Evolutionary conservation across 192 early-diverging fungal genomes (phyloP).

Genomic region (Coemansia nantahalensis): DNA sequence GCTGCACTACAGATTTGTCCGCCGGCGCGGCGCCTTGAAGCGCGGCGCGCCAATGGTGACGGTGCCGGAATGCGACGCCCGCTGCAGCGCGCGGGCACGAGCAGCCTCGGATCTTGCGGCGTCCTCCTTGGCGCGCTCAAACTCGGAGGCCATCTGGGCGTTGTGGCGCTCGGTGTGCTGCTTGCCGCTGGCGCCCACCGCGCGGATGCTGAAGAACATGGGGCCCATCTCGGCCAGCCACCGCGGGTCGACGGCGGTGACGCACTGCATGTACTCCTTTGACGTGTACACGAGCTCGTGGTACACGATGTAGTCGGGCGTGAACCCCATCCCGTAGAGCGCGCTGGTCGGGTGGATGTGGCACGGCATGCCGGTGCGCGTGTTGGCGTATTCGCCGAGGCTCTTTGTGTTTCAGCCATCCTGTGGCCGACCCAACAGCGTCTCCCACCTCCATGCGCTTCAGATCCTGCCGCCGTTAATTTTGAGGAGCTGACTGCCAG

Average conservation of each 20-base stretch:
- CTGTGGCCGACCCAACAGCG: too few relatives aligned
- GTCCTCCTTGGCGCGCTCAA: conserved; percentile 16
- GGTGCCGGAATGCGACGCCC: conserved; percentile 19
- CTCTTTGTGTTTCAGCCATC: too few relatives aligned
- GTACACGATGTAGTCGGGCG: conserved; percentile 97
- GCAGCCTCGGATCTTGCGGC: conserved; percentile 11
- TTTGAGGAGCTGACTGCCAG: too few relatives aligned
- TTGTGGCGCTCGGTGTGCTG: conserved; percentile 30
- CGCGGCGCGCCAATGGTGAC: conserved; percentile 31
- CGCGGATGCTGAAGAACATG: conserved; percentile 85
- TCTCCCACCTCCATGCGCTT: too few relatives aligned
- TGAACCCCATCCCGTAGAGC: conserved; percentile 75
- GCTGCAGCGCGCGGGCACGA: background rate
- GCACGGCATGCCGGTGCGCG: conserved; percentile 93
- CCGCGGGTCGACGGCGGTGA: too few relatives aligned
- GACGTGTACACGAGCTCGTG: conserved; percentile 95
- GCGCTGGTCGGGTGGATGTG: conserved; percentile 96
- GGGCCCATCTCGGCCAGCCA: conserved; percentile 95
- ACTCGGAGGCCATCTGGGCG: conserved; percentile 35
- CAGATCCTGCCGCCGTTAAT: too few relatives aligned
- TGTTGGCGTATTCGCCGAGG: conserved; percentile 95
- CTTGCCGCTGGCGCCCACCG: conserved; percentile 16
- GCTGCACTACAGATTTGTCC: conserved; percentile 27
- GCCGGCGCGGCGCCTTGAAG: conserved; percentile 39
- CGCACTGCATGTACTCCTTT: too few relatives aligned